A percentile compares a stretch with the other conserved stretches of the same genome.
Evolutionary conservation across 441 rosid genomes (phyloP).

Genomic region (Cnidoscolus chayamansa): DNA sequence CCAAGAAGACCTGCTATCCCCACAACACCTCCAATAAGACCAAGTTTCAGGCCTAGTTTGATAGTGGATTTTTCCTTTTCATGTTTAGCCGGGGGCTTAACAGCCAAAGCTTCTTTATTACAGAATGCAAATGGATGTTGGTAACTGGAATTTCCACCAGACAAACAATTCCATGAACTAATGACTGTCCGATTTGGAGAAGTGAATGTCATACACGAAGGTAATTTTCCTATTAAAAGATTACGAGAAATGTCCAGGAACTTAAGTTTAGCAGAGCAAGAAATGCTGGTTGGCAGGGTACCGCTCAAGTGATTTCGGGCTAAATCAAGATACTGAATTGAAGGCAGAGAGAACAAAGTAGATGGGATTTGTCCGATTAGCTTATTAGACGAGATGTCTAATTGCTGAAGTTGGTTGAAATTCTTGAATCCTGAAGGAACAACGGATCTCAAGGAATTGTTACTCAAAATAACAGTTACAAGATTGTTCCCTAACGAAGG

Average conservation of each 20-base stretch:
- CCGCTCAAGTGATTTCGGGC: slow-evolving; percentile 57
- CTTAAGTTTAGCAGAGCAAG: slow-evolving; percentile 49
- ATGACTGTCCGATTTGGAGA: slow-evolving; percentile 46
- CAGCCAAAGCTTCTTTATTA: slow-evolving; percentile 73
- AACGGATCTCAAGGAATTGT: slow-evolving; percentile 64
- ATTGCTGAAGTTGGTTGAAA: slow-evolving; percentile 42
- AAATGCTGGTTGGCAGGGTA: slow-evolving; percentile 40
- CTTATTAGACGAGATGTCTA: slow-evolving; percentile 62
- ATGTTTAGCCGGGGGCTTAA: slow-evolving; percentile 41
- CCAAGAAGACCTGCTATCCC: slow-evolving; percentile 38
- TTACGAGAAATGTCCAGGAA: slow-evolving; percentile 67
- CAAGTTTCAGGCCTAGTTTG: slow-evolving; percentile 51
- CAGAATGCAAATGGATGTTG: slow-evolving; percentile 78
- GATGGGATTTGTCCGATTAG: slow-evolving; percentile 58
- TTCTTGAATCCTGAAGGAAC: slow-evolving; percentile 45
- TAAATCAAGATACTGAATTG: slow-evolving; percentile 53
- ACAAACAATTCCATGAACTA: slow-evolving; percentile 78
- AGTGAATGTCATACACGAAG: slow-evolving; percentile 47
- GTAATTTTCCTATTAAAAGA: slow-evolving; percentile 66
- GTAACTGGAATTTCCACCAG: slow-evolving; percentile 39
- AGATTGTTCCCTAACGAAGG: slow-evolving; percentile 56
- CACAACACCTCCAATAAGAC: slow-evolving; percentile 57
- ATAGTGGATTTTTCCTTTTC: slow-evolving; percentile 31
- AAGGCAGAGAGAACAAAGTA: slow-evolving; percentile 55
- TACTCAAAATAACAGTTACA: slow-evolving; percentile 39